A percentile compares a stretch with the other conserved stretches of the same genome.
Evolutionary conservation across 1,284 basidiomycete genomes (phyloP).

Genomic region (Coniophora puteana): DNA sequence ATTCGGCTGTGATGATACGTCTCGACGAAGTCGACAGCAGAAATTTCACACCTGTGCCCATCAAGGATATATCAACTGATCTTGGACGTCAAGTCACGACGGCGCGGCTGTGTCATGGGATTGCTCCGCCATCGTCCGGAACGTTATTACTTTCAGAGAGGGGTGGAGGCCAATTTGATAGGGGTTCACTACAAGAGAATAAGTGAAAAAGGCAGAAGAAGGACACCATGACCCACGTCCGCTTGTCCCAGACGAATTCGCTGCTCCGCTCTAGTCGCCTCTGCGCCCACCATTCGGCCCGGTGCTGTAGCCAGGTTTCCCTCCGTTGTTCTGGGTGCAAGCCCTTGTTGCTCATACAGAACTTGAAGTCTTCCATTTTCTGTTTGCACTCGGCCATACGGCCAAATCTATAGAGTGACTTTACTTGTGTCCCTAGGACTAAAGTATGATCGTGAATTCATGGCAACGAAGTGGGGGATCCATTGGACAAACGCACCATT

Average conservation of each 20-base stretch:
- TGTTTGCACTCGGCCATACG: constrained; percentile 71
- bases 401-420: constrained; percentile 86
- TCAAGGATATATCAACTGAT: too few species aligned
- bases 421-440: constrained; percentile 83
- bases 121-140: constrained; percentile 19
- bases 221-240: constrained; percentile 49
- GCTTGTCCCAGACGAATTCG: constrained; percentile 91
- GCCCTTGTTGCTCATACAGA: constrained; percentile 84
- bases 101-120: too few species aligned
- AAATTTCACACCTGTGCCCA: too few species aligned
- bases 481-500: constrained; percentile 48
- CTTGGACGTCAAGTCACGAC: too few species aligned
- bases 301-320: constrained; percentile 78
- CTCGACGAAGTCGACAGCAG: background rate
- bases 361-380: constrained; percentile 94
- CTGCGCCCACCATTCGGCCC: constrained; percentile 91
- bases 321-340: constrained; percentile 75
- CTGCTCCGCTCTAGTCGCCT: constrained; percentile 74
- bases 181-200: constrained; percentile 15
- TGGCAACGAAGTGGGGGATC: background rate
- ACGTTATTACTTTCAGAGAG: constrained; percentile 19
- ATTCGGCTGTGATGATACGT: background rate
- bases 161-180: constrained; percentile 25
- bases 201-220: background rate
- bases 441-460: constrained; percentile 12